Base-by-base conservation (phyloP, 2,329 filamentous ascomycete genomes). In the Cadophora luteo-olivacea region DNA sequence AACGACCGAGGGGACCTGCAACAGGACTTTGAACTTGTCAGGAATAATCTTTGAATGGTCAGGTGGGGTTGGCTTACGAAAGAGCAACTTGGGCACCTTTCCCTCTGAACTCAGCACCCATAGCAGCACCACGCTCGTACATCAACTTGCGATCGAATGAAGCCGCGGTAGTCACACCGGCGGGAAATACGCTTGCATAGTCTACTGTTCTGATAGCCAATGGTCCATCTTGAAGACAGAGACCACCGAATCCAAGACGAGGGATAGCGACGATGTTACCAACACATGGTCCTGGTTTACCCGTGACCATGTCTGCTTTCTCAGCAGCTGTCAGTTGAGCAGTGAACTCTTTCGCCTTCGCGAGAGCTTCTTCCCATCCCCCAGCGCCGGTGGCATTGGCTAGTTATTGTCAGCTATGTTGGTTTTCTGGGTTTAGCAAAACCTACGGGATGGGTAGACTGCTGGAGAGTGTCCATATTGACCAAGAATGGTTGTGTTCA, bases 61-160 rank as follows among this genome's bases (percentile, higher is more conserved):
- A 45, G 38, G 5, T 6, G 12, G 3, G 11, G 33, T 24, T 45
- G n/a, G n/a, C 62, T 60, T 64, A 71, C 1, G 81, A 93, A 12
- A 97, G 84, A 66, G 91, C 85, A 16, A 96, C 85, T 76, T 97
- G 91, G 38, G 93, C 87, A 60, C 93, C 93, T 78, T 97, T 97
- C 54, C 80, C 87, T 70, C 85, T 87, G 77, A 92, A 92, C 78
- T 97, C 93, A 66, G 84, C 82, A 2, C 90, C 93, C 90, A 97
- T 94, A 60, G 90, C 90, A 62, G 85, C 80, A 45, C 89, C 93
- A 61, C 92, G 87, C 63, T 84, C 81, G 75, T 88, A 88, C 67
- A 92, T 88, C 55, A 96, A 84, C 14, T 86, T 82, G 68, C 89
- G 90, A 79, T 95, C 92, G 91, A 92, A 97, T 65, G 89, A 89